phyloP scores from a whole-genome alignment of 2,329 filamentous ascomycete genomes.

The Dothistroma septosporum region DNA sequence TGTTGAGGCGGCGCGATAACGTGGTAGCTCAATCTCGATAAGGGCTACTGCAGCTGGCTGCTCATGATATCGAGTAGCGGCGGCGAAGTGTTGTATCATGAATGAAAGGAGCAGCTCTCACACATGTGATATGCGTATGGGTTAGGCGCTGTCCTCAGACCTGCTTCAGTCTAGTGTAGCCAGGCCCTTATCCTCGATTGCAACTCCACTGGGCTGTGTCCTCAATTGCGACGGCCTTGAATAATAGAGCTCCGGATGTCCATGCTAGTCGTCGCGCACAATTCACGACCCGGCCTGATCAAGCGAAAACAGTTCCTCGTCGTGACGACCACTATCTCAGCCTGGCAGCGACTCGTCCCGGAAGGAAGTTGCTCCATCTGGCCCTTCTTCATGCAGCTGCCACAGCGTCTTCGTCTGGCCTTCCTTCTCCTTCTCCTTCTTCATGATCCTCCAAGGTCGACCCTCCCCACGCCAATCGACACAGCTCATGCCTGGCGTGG shows the following conservation, averaged over 20 bases:
- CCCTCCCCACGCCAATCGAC: slow-evolving; percentile 37
- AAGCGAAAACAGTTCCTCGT: too few species aligned
- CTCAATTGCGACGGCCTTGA: not conserved
- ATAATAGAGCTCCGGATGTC: not conserved
- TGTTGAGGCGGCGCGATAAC: not conserved
- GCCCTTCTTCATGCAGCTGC: slow-evolving; percentile 21
- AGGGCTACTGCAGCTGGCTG: not conserved
- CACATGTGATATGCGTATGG: not conserved
- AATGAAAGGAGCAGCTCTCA: not conserved
- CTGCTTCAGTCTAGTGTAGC: not conserved
- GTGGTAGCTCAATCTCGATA: not conserved
- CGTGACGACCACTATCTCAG: slow-evolving; percentile 1
- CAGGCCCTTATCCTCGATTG: not conserved
- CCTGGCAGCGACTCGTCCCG: slow-evolving; percentile 8
- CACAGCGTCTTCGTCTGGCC: slow-evolving; percentile 34
- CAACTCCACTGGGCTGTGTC: not conserved
- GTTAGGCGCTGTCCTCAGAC: not conserved
- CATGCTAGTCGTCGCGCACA: not conserved
- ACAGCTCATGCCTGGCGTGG: slow-evolving; percentile 38
- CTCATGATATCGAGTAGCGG: not conserved
- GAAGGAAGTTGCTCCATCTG: slow-evolving; percentile 7
- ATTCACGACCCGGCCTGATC: not conserved
- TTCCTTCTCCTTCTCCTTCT: slow-evolving; percentile 28
- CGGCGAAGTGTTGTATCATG: not conserved
- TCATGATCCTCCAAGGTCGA: slow-evolving; percentile 33